Evolutionary conservation across 441 rosid species (phyloP), one percentile per base, ranked within the genome.

Genomic region (Jatropha multifida): DNA sequence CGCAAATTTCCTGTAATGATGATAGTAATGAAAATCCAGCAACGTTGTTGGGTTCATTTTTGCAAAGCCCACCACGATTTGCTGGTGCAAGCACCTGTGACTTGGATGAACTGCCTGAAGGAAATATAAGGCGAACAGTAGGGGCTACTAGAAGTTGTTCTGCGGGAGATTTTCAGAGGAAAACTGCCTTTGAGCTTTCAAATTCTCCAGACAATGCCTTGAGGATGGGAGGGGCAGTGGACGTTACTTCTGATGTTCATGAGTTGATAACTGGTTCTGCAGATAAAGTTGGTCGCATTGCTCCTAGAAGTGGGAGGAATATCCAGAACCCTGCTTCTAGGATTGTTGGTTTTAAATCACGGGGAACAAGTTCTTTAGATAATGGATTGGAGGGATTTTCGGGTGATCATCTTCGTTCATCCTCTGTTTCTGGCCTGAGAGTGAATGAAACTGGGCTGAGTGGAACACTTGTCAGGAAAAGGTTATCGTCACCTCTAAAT

Each of bases 271-370:
- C 77, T 67, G 78, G 81, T 74, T 71, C 86, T 74, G 79, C 75
- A 3, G 85, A 85, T 83, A 81, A 73, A 79, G 79, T 63, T 82
- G 82, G 81, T 72, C 76, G 73, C 32, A 76, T 65, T 71, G 75
- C 80, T 81, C 61, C 79, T 69, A 81, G 64, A 77, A 77, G 65
- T 77, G 87, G 80, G 76, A 74, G 72, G 84, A 81, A 44, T 68
- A 38, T 75, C 68, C 90, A 74, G 49, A 74, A 69, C 64, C 94
- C 96, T 83, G 85, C 85, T 71, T 83, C 96, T 75, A 88, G 99
- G 81, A 88, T 92, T 71, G 89, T 95, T 73, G 98, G 99, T 41
- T 95, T 93, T 82, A 91, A 87, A 76, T 87, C 96, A 71, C 78
- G 32, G 10, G 88, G 84, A 80, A 78, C 76, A 55, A 77, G 76